Conservation (phyloP, 192 early-diverging fungal species). For the Entomortierella beljakovae region DNA sequence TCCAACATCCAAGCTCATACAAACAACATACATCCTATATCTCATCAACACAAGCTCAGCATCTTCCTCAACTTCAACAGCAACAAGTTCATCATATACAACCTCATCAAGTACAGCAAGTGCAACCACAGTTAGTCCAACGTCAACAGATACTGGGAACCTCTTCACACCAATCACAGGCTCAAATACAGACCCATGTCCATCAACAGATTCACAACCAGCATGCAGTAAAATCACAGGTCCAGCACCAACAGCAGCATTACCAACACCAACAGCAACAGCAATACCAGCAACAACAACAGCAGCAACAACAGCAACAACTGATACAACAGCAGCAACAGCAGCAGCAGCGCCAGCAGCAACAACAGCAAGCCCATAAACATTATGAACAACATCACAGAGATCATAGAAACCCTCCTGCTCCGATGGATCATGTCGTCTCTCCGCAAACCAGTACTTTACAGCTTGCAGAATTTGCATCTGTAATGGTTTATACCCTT, state of each 20-base stretch:
- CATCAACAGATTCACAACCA: constrained; percentile 16
- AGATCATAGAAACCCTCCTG: constrained; percentile 31
- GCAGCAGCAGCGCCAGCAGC: constrained; percentile 17
- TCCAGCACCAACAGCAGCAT: constrained; percentile 27
- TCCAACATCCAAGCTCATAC: constrained; percentile 17
- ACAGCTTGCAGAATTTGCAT: constrained; percentile 48
- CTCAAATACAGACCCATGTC: constrained; percentile 21
- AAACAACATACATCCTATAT: constrained; percentile 14
- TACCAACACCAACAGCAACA: constrained; percentile 15
- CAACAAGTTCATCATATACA: constrained; percentile 9
- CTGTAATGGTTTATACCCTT: constrained; percentile 56
- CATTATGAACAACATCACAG: constrained; percentile 13
- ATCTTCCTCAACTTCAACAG: constrained; percentile 10
- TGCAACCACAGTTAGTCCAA: constrained; percentile 1
- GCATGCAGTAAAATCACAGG: constrained; percentile 15
- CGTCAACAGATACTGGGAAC: constrained; percentile 15
- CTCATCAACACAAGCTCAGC: constrained; percentile 9
- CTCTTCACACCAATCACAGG: constrained; percentile 13
- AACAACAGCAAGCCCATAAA: constrained; percentile 19
- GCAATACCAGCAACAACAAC: constrained; percentile 18
- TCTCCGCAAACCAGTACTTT: constrained; percentile 44
- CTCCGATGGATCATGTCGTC: constrained; percentile 40
- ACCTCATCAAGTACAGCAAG: constrained; percentile 14
- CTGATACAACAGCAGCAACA: constrained; percentile 21
- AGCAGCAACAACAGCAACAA: constrained; percentile 21